Base-by-base conservation (phyloP, 1,284 basidiomycete genomes). In the Boletus sp. region DNA sequence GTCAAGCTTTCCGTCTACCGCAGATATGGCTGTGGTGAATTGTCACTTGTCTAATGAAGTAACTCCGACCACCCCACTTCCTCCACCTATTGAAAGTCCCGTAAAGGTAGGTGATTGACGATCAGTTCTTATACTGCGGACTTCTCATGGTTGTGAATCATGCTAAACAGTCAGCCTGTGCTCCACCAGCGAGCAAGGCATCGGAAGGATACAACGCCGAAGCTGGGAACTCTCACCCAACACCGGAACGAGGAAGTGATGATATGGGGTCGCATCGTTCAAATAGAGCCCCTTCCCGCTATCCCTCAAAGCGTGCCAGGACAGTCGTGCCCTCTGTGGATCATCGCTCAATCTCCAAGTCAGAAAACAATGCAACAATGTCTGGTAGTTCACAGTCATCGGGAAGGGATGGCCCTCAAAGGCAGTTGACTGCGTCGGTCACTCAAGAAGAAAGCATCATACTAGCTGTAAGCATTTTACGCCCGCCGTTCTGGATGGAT, bases 381-480 rank as follows among this genome's bases (percentile, higher is more conserved):
- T 52, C 46, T 21, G 38, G 9, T 40, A 37, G 14, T 37, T 27
- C 25, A 35, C 63, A 28, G 23, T 27, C 27, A 14, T 51, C 23
- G n/a, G 52, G 52, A 48, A 52, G 30, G 17, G 44, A 51, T 51
- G 25, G 2, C 11, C 5, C 6, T 6, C 48, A 46, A 43, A 35
- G 28, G 33, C 49, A 30, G 28, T 31, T 46, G 21, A 43, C 40
- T 16, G 35, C 5, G 28, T 33, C 48, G 33, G 14, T 55, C 35
- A 11, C 50, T 44, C 70, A 53, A 40, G 47, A 31, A 51, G 55
- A 56, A 4, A 46, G 1, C 13, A n/a, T 40, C 25, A 17, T 27
- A 48, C 27, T 48, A 51, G 10, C 33, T 53, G 68, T 70, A 48
- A 60, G 68, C 3, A 3, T 35, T 37, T 28, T 47, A 5, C 10